phyloP scores from a whole-genome alignment of 345 rosid genomes.

The Anastatica hierochuntica region DNA sequence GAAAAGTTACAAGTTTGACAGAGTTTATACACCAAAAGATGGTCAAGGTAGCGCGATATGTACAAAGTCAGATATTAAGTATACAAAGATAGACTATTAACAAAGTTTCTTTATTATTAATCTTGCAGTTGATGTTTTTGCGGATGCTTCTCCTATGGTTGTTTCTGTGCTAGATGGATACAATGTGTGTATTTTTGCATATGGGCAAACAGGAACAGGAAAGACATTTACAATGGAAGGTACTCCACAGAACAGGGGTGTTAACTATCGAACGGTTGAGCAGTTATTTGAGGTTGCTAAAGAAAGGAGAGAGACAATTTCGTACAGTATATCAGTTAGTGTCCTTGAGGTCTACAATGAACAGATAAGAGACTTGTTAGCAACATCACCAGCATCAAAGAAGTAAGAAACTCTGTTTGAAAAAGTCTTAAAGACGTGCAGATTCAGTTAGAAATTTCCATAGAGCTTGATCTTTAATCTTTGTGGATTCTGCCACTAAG shows the following conservation, averaged over 20 bases:
- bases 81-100: neutral
- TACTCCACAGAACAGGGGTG: slow-evolving; percentile 70
- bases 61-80: neutral
- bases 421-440: neutral
- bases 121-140: slow-evolving; percentile 71
- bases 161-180: slow-evolving; percentile 88
- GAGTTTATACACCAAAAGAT: slow-evolving; percentile 77
- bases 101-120: slow-evolving; percentile 1
- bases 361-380: slow-evolving; percentile 86
- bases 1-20: slow-evolving; percentile 73
- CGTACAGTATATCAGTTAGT: slow-evolving; percentile 72
- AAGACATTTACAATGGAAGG: slow-evolving; percentile 99
- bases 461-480: neutral
- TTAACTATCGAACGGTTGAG: slow-evolving; percentile 87
- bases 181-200: slow-evolving; percentile 96
- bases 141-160: slow-evolving; percentile 85
- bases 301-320: slow-evolving; percentile 68
- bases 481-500: slow-evolving; percentile 25
- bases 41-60: slow-evolving; percentile 59
- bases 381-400: slow-evolving; percentile 69
- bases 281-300: slow-evolving; percentile 58
- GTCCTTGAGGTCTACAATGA: slow-evolving; percentile 98
- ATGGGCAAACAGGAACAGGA: slow-evolving; percentile 98
- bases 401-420: slow-evolving; percentile 33
- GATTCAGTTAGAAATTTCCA: neutral